Base-by-base conservation (phyloP, 1,284 basidiomycete species). In the Cryptococcus neoformans region DNA sequence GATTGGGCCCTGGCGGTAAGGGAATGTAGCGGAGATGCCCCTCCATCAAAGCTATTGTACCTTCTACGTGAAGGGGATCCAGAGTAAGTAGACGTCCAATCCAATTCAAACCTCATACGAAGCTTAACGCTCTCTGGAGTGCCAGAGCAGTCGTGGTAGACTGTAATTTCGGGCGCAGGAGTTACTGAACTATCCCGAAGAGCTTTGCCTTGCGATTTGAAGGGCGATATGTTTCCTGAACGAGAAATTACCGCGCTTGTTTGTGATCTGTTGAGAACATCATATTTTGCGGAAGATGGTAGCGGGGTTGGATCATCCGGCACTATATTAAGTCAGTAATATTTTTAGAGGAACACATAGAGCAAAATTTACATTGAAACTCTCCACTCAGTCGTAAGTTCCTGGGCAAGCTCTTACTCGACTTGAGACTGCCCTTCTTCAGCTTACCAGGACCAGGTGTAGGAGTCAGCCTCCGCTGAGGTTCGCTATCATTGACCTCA, bases 101-200 rank as follows among this genome's bases (percentile, higher is more conserved):
- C 59, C 21, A 62, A 42, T 35, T 65, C 63, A 35, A 62, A 57
- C 37, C 53, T 40, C 63, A 62, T 62, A 17, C 49, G 45, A 6
- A 65, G 17, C 28, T 51, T 58, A 36, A 65, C 48, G 49, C 61
- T 62, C 11, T 65, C 63, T 10, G 63, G 63, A 7, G 63, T 62
- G 28, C 16, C 48, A 8, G 54, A 39, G 28, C 46, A 48, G 41
- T 62, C 56, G 44, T 58, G 50, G 36, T 55, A 54, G 35, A 58
- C 53, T 6, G 41, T 46, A 37, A 54, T 54, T 34, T 51, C 52
- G 6, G 54, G 55, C 17, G 51, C 48, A 4, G 54, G 44, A 6
- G 56, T 16, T 14, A 39, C 35, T 28, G 55, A 38, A 45, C 39
- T 17, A 37, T 51, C 48, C 49, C 47, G 53, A 21, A 21, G 37